Evolutionary conservation across 2,329 filamentous ascomycete genomes (phyloP), one percentile per base, ranked within the genome.

Genomic region (Aspergillus floridensis): DNA sequence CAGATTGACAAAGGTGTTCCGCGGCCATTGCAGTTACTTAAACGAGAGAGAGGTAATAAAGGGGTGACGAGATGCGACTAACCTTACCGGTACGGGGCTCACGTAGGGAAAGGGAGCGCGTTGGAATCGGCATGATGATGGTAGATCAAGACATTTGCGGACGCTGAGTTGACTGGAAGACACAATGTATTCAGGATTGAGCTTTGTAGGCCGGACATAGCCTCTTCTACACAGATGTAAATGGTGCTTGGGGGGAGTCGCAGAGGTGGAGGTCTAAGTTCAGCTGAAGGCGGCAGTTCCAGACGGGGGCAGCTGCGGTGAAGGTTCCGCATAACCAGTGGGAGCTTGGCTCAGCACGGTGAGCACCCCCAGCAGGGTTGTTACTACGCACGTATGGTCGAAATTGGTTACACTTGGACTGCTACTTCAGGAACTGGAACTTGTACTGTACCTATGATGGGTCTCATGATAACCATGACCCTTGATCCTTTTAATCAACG

Each of bases 61-160:
- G 57, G 61, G 53, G 50, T 29, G 48, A 35, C 14, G 52, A n/a
- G 55, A 54, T 62, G 60, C 61, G 59, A 57, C 69, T 69, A 47
- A 70, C 72, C 61, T 72, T 67, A 62, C 70, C 3, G n/a, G 38
- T 69, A 60, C 68, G 69, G 47, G 72, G 69, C 35, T 75, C 74
- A 41, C 73, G 72, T 49, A 74, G 63, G 21, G 73, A 75, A 53
- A 65, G 58, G 14, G 74, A 74, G 24, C 74, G 74, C 32, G 74
- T 76, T 19, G 75, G 75, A 47, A 77, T 76, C 49, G 75, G 73
- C 75, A 77, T 77, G 53, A n/a, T 68, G 50, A 31, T 53, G 46
- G n/a, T 31, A 32, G 29, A 26, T 31, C 35, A 57, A 16, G 29
- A 12, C 49, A 47, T 51, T 44, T 51, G 48, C 16, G 21, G 32